Evolutionary conservation across 495 filamentous ascomycete species (phyloP).

Genomic region (Aspergillus homomorphus): DNA sequence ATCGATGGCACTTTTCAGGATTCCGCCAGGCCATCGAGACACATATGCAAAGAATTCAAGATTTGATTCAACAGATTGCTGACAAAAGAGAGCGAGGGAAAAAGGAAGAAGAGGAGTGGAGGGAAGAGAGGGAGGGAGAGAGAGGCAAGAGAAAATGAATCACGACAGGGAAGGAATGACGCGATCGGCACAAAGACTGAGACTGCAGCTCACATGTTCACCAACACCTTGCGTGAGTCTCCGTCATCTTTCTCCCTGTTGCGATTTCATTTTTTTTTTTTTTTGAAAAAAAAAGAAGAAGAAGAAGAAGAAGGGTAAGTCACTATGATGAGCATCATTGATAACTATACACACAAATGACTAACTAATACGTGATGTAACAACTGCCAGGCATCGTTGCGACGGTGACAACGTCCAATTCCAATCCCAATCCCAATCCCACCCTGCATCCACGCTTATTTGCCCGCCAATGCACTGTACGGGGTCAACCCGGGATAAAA

Average conservation of each 20-base stretch:
- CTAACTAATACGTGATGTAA: background rate
- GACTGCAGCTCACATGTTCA: background rate
- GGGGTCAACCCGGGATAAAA: slow-evolving; percentile 52
- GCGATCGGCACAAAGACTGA: background rate
- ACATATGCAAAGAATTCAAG: too few relatives aligned
- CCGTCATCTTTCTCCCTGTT: too few relatives aligned
- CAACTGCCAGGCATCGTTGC: background rate
- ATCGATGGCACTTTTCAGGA: too few relatives aligned
- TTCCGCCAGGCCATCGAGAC: too few relatives aligned
- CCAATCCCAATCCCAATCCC: background rate
- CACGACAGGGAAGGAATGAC: background rate
- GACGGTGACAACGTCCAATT: slow-evolving; percentile 2
- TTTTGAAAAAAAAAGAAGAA: background rate
- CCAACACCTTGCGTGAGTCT: too few relatives aligned
- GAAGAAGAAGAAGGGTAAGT: background rate
- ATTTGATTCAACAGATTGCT: background rate
- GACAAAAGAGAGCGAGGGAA: background rate
- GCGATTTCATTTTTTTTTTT: too few relatives aligned
- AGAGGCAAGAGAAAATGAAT: background rate
- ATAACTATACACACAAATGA: background rate
- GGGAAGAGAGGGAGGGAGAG: background rate
- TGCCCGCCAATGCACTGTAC: slow-evolving; percentile 21
- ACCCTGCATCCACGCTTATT: background rate
- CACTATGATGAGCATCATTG: background rate
- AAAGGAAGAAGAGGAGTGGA: background rate